A percentile compares a stretch with the other conserved stretches of the same genome.
Conservation (phyloP, 345 rosid genomes). For the Euphorbia pulcherrima region DNA sequence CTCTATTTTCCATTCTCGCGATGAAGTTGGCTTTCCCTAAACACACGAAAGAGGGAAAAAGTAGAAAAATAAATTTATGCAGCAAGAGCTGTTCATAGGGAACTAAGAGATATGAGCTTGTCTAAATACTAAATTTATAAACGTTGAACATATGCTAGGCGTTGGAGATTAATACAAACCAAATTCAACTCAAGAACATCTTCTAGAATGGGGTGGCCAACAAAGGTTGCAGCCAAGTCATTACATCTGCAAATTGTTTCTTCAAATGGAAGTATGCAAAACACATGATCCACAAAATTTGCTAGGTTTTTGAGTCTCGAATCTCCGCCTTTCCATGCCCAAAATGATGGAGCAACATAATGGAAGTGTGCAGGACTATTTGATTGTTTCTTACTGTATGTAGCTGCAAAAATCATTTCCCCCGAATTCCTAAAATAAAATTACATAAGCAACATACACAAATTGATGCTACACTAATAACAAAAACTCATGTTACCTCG, state of each 20-base stretch:
- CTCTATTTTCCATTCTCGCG: conserved; percentile 41
- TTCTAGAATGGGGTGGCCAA: conserved; percentile 86
- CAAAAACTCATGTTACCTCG: conserved; percentile 45
- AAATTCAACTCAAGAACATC: conserved; percentile 53
- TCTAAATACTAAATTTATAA: not conserved
- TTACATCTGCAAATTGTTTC: conserved; percentile 52
- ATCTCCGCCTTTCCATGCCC: conserved; percentile 99
- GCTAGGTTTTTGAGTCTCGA: conserved; percentile 62
- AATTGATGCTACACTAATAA: conserved; percentile 20
- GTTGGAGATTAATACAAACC: conserved; percentile 37
- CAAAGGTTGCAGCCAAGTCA: conserved; percentile 73
- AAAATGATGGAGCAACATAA: conserved; percentile 89
- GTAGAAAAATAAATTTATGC: not conserved
- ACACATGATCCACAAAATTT: conserved; percentile 73
- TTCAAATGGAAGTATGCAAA: conserved; percentile 88
- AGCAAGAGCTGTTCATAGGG: not conserved
- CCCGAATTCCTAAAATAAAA: conserved; percentile 40
- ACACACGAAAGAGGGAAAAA: too few relatives aligned
- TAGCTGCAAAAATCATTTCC: conserved; percentile 71
- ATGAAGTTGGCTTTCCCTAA: conserved; percentile 44
- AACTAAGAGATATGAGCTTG: not conserved
- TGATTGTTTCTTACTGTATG: conserved; percentile 33
- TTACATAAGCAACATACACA: conserved; percentile 22
- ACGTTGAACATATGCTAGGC: not conserved
- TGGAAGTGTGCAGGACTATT: conserved; percentile 62